Conservation (phyloP, 2,329 filamentous ascomycete species). For the Venturia asperata region DNA sequence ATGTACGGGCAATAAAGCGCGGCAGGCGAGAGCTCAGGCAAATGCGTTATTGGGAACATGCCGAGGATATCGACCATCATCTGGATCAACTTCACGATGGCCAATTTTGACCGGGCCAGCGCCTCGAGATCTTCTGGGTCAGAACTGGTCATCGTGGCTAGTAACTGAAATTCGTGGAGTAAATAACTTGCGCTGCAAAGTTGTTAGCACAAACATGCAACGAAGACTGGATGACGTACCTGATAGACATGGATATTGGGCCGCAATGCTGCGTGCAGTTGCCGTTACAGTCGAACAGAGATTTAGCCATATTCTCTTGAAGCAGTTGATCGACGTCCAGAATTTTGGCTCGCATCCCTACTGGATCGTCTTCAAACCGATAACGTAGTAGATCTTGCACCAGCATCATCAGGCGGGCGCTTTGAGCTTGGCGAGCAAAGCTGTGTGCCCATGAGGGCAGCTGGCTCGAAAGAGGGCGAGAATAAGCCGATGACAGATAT, state of each 20-base stretch:
- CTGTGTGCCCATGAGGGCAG: constrained; percentile 12
- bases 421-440: constrained; percentile 18
- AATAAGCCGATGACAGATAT: neutral
- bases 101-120: constrained; percentile 15
- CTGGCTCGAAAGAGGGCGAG: neutral
- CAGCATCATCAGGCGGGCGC: constrained; percentile 1
- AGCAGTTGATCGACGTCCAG: constrained; percentile 12
- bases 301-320: constrained; percentile 6
- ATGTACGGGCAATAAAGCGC: constrained; percentile 17
- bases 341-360: constrained; percentile 1
- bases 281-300: constrained; percentile 16
- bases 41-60: constrained; percentile 16
- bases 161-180: constrained; percentile 17
- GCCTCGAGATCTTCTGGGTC: constrained; percentile 15
- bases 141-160: constrained; percentile 9
- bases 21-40: constrained; percentile 14
- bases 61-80: constrained; percentile 18
- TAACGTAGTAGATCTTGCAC: constrained; percentile 4
- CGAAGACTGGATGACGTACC: neutral
- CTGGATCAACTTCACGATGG: constrained; percentile 16
- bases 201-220: neutral
- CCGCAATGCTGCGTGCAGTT: constrained; percentile 17
- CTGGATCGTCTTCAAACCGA: constrained; percentile 12
- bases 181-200: constrained; percentile 12
- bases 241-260: constrained; percentile 15